These are phyloP conservation scores for Durusdinium trenchii DNA, from an alignment of 73 alveolate species.

Conservation along the genomic window DNA sequence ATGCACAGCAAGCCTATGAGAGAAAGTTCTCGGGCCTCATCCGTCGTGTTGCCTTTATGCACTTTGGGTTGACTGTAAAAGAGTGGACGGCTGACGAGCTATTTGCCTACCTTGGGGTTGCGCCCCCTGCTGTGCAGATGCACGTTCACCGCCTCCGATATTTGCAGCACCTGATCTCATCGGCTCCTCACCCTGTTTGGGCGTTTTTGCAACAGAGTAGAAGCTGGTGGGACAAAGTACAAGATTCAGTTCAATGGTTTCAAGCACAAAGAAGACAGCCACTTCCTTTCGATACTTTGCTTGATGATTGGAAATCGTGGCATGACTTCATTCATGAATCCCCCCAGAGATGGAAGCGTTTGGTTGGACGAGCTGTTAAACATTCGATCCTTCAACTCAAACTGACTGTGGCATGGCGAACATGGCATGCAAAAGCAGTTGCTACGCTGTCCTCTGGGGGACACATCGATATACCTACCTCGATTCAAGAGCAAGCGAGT, in stretches of 20 bases:
- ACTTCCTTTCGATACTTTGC: no score
- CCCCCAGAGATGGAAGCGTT: no score
- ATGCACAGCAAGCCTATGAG: neutral
- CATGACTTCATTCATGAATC: no score
- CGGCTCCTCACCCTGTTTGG: neutral
- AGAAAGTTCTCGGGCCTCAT: neutral
- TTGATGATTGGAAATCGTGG: no score
- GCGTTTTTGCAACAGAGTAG: neutral
- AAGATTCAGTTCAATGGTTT: neutral
- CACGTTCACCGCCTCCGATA: neutral
- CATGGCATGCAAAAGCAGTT: neutral
- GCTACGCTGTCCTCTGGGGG: no score
- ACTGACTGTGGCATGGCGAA: neutral
- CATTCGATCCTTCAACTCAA: neutral
- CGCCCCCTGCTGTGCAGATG: neutral
- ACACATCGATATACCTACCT: no score
- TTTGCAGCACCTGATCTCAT: neutral
- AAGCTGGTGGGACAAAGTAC: neutral
- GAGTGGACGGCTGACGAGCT: neutral
- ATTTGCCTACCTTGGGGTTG: neutral
- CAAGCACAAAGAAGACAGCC: no score
- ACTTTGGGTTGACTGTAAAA: neutral
- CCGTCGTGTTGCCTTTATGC: neutral
- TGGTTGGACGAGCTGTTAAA: no score
- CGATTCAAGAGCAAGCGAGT: no score